These are phyloP conservation scores for Jaltomata sinuosa DNA, from an alignment of 257 asterid species.

Conservation along the genomic window DNA sequence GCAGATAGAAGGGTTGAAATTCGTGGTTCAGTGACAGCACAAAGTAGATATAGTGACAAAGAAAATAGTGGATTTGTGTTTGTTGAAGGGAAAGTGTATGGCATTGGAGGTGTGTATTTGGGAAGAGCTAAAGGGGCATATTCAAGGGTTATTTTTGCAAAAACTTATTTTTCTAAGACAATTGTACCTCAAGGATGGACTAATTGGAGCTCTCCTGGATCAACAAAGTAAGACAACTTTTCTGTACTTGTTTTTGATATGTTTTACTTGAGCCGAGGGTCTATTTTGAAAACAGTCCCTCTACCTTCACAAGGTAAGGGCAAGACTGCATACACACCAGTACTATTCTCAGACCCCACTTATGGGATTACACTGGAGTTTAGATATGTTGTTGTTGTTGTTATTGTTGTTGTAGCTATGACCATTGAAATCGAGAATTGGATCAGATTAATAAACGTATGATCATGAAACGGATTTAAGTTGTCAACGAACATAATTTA, in stretches of 20 bases:
- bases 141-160: slow-evolving; percentile 62
- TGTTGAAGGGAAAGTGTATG: slow-evolving; percentile 57
- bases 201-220: slow-evolving; percentile 40
- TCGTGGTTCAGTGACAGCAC: slow-evolving; percentile 62
- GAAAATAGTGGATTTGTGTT: slow-evolving; percentile 71
- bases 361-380: not conserved
- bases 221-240: slow-evolving; percentile 33
- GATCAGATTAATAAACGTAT: not conserved
- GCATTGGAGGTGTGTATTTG: slow-evolving; percentile 47
- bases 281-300: not conserved
- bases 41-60: slow-evolving; percentile 35
- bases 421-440: not conserved
- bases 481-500: not conserved
- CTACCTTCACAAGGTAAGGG: no score
- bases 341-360: not conserved
- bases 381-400: not conserved
- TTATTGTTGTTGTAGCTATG: not conserved
- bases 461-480: not conserved
- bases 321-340: no score
- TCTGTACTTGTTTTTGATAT: not conserved
- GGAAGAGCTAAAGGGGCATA: slow-evolving; percentile 68
- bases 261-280: not conserved
- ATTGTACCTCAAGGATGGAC: slow-evolving; percentile 70
- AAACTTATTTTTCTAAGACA: slow-evolving; percentile 57
- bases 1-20: slow-evolving; percentile 36